Evolutionary conservation across 2,329 filamentous ascomycete species (phyloP), one percentile per base, ranked within the genome.

Genomic region (Fusarium protoensiforme): DNA sequence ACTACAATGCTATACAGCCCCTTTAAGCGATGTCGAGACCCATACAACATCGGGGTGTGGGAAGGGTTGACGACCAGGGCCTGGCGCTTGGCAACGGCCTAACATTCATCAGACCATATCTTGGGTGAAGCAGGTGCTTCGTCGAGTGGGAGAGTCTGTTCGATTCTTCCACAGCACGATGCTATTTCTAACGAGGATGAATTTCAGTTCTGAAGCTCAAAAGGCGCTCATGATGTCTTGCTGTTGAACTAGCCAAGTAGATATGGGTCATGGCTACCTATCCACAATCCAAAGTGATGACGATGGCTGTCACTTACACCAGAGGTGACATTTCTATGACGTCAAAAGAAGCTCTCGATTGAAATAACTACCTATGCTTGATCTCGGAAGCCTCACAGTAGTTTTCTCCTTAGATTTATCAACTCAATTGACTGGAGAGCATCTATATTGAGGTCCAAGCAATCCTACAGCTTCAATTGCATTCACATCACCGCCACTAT

Each of bases 271-370:
- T n/a, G 43, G 24, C 43, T 48, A n/a, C n/a, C n/a, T n/a, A 48
- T 54, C 51, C 31, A 33, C 31, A 35, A 29, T 43, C 3, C 27
- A 35, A 54, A 56, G 39, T 51, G 65, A 74, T 71, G 67, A 73
- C 67, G 71, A 71, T 64, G 63, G 24, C 60, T 51, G 57, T 31
- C 41, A 57, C 48, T 54, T 39, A 61, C 10, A 60, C 33, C 36
- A 20, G 43, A 60, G 16, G 68, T 74, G 72, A 74, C 73, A 39
- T 64, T 36, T 72, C 33, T 54, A 74, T 74, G 72, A 74, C 72
- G 72, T 74, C 63, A 65, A 61, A 39, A 57, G 46, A 20, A 33
- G 35, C 20, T 35, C n/a, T 35, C 14, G n/a, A 36, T 46, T 38
- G 22, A 46, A 63, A 53, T 16, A 67, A 24, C 56, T 43, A n/a